Percentiles rank a stretch among this genome's conserved stretches.
Evolutionary conservation across 169 alveolate genomes (phyloP).

Genomic region (Perkinsus olseni): DNA sequence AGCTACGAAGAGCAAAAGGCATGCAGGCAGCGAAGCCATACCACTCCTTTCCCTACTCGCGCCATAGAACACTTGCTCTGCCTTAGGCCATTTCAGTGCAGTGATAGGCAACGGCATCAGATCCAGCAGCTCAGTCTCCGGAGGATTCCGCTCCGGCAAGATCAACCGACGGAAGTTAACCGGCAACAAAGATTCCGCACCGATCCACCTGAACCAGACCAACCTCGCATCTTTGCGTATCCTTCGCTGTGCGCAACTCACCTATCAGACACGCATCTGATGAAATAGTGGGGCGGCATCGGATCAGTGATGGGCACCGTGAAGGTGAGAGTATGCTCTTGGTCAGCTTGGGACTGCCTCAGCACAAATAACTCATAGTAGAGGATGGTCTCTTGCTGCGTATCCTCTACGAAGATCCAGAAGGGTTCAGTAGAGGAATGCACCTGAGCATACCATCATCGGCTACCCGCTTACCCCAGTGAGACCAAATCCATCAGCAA

Average conservation of each 20-base stretch:
- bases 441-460: slow-evolving; percentile 14
- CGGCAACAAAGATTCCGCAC: slow-evolving; percentile 65
- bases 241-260: slow-evolving; percentile 31
- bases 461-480: not conserved
- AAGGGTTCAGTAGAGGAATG: slow-evolving; percentile 90
- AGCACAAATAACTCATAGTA: slow-evolving; percentile 70
- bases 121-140: slow-evolving; percentile 88
- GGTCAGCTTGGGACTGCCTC: slow-evolving; percentile 43
- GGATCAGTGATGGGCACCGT: slow-evolving; percentile 94
- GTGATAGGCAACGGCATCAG: slow-evolving; percentile 84
- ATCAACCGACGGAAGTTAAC: slow-evolving; percentile 76
- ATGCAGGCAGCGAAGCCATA: not conserved
- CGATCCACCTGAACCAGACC: slow-evolving; percentile 61
- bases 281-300: slow-evolving; percentile 87
- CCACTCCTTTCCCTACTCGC: not conserved
- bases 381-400: slow-evolving; percentile 87
- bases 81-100: slow-evolving; percentile 66
- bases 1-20: not conserved
- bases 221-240: not conserved
- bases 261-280: slow-evolving; percentile 90
- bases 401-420: slow-evolving; percentile 93
- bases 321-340: slow-evolving; percentile 75
- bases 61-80: slow-evolving; percentile 56
- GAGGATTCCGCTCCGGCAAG: slow-evolving; percentile 81
- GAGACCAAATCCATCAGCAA: too few relatives aligned